Evolutionary conservation across 257 asterid species (phyloP), one percentile per base, ranked within the genome.

Genomic region (Jacaranda copaia): DNA sequence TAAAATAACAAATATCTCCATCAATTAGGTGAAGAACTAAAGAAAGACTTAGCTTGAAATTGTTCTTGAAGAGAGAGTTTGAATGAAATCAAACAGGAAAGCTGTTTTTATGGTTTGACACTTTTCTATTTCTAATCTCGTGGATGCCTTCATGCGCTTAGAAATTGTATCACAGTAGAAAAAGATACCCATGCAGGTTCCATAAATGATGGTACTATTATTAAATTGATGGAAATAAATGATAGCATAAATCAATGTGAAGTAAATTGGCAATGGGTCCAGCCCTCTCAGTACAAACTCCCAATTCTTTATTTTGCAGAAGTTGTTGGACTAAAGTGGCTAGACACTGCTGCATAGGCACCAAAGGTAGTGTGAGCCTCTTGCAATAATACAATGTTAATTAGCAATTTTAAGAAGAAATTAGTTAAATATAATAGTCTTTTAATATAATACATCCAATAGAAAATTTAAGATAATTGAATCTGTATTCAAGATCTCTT

Each of bases 211-310:
- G 14, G 62, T 15, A 13, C 15, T 49, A 3, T 13, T 38, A 69
- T 49, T 45, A 69, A 32, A 49, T 49, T 49, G 58, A 53, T 35
- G 15, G 36, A 36, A 70, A 70, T 55, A 55, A 53, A 55, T 55
- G 60, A n/a, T 55, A 3, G 60, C 60, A n/a, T 55, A 18, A 16
- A n/a, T 5, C 51, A 56, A 39, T 56, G n/a, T 42, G 25, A 43
- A 40, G 46, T 20, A 20, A 73, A 58, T 43, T 43, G 69, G 18
- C 4, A 59, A 43, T 60, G 77, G 77, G 57, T 19, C 67, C 56
- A 18, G 3, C 8, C 9, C 36, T 19, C 40, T 56, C 6, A 39
- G 35, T 38, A 53, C 65, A 40, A 39, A n/a, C 8, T 72, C 13
- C 68, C 55, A 56, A 56, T 39, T 48, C 8, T 14, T 42, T 42